Evolutionary conservation across 768 basidiomycete species (phyloP).

Genomic region (Collybiopsis luxurians): DNA sequence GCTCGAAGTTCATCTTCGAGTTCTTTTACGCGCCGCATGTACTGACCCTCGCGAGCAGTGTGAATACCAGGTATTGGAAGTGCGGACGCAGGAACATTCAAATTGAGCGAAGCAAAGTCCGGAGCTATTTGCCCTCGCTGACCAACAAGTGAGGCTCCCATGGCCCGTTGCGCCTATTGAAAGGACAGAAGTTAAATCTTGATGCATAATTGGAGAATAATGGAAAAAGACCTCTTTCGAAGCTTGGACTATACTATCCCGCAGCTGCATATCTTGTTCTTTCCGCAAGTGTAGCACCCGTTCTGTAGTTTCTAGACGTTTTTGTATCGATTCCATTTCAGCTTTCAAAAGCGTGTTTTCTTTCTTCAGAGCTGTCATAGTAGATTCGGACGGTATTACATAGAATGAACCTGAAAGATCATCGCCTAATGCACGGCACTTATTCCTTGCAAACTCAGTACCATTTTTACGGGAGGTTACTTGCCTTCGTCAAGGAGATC

Average conservation of each 20-base stretch:
- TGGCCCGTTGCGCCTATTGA: slow-evolving; percentile 71
- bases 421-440: slow-evolving; percentile 42
- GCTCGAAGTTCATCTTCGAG: slow-evolving; percentile 74
- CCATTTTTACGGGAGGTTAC: slow-evolving; percentile 9
- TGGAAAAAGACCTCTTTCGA: slow-evolving; percentile 49
- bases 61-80: slow-evolving; percentile 45
- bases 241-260: slow-evolving; percentile 76
- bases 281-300: slow-evolving; percentile 63
- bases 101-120: slow-evolving; percentile 57
- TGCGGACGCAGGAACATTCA: slow-evolving; percentile 50
- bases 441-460: slow-evolving; percentile 4
- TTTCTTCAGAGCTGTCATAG: slow-evolving; percentile 49
- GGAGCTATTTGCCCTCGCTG: slow-evolving; percentile 42
- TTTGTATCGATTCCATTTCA: slow-evolving; percentile 57
- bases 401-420: slow-evolving; percentile 81
- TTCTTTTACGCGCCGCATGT: slow-evolving; percentile 67
- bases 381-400: slow-evolving; percentile 61
- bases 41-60: slow-evolving; percentile 53
- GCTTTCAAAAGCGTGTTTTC: slow-evolving; percentile 66
- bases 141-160: slow-evolving; percentile 64
- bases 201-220: neutral
- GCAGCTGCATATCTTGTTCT: slow-evolving; percentile 76
- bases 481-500: slow-evolving; percentile 65
- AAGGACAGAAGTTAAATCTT: too few species aligned
- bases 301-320: slow-evolving; percentile 59